These are phyloP conservation scores for Hevea brasiliensis DNA, from an alignment of 345 rosid genomes.

Conservation along the genomic window DNA sequence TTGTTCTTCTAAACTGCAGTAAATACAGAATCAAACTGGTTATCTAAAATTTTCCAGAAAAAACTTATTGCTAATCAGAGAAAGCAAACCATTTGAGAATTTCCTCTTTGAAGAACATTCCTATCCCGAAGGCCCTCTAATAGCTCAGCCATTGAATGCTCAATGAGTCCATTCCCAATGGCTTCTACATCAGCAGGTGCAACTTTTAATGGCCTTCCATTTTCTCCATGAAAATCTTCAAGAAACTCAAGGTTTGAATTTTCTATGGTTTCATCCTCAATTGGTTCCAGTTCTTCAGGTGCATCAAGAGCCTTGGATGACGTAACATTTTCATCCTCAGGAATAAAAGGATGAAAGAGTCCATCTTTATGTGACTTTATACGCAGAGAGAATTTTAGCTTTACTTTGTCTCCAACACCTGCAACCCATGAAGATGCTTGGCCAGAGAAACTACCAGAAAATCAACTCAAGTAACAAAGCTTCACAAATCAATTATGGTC, in stretches of 20 bases:
- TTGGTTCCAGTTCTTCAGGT: conserved; percentile 33
- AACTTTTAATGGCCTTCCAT: conserved; percentile 22
- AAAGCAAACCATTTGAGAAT: conserved; percentile 38
- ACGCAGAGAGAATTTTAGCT: conserved; percentile 56
- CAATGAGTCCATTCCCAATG: conserved; percentile 17
- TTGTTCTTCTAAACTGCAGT: conserved; percentile 43
- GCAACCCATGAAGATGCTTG: conserved; percentile 12
- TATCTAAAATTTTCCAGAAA: conserved; percentile 7
- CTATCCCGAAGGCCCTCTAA: conserved; percentile 48
- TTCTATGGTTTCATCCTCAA: conserved; percentile 24
- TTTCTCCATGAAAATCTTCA: conserved; percentile 28
- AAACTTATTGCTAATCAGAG: conserved; percentile 12
- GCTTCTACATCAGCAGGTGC: conserved; percentile 28
- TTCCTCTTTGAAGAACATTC: conserved; percentile 29
- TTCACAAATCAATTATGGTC: background rate
- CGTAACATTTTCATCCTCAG: conserved; percentile 15
- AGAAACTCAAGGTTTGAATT: conserved; percentile 31
- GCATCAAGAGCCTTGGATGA: conserved; percentile 33
- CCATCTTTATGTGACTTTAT: conserved; percentile 37
- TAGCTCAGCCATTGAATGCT: conserved; percentile 46
- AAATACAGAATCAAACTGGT: conserved; percentile 25
- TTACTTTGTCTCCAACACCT: conserved; percentile 49
- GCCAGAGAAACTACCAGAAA: conserved; percentile 1
- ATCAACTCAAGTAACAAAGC: background rate
- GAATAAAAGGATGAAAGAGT: conserved; percentile 10